A percentile compares a stretch with the other conserved stretches of the same genome.
These are phyloP conservation scores for Ostreobium quekettii DNA, from an alignment of 139 green algal genomes.

Conservation along the genomic window DNA sequence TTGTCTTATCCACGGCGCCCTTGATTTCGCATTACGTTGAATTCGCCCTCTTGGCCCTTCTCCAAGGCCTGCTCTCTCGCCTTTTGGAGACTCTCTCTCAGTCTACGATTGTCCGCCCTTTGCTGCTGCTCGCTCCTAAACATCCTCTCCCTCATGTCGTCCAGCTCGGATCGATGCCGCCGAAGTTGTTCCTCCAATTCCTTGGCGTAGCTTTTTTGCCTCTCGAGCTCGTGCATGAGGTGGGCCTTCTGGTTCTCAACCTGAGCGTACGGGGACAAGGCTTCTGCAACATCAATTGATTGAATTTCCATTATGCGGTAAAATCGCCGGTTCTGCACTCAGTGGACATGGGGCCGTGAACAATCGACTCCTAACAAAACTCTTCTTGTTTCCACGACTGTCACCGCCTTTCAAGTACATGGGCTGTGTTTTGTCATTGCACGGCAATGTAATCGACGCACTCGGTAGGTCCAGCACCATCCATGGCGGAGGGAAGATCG, in stretches of 20 bases:
- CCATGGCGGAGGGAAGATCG: no score
- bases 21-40: background rate
- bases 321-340: background rate
- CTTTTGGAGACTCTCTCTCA: background rate
- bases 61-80: background rate
- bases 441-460: no score
- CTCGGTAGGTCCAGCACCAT: no score
- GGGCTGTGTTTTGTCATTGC: no score
- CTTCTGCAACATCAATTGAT: background rate
- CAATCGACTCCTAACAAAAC: no score
- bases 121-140: background rate
- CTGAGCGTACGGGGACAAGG: background rate
- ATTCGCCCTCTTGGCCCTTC: background rate
- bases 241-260: background rate
- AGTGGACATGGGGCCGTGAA: no score
- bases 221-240: background rate
- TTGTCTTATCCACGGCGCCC: no score
- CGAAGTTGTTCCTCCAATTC: background rate
- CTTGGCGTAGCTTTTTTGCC: background rate
- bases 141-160: background rate
- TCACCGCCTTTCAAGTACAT: no score
- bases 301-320: background rate
- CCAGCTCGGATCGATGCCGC: background rate
- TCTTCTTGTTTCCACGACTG: no score
- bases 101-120: background rate